Evolutionary conservation across 345 rosid genomes (phyloP).

Genomic region (Psidium guajava): DNA sequence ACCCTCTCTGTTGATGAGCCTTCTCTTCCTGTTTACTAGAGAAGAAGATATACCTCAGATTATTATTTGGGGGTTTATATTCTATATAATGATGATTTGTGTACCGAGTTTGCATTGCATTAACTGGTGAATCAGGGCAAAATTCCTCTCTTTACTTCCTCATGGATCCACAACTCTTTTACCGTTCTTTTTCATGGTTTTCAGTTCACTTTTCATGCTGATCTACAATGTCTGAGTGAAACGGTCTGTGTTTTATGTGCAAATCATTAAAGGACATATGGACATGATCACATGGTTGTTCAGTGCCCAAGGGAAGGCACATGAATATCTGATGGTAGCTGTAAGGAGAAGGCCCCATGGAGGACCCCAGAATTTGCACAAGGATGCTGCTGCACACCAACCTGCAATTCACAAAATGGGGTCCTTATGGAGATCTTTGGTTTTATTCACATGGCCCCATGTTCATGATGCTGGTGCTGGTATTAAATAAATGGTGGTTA

Average conservation of each 20-base stretch:
- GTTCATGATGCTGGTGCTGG: conserved; percentile 4
- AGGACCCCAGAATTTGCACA: conserved; percentile 5
- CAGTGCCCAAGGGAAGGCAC: background rate
- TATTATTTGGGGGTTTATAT: background rate
- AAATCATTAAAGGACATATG: background rate
- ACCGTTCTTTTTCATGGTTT: background rate
- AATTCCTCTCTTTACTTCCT: background rate
- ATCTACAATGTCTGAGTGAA: background rate
- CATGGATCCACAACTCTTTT: too few species aligned
- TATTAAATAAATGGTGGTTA: conserved; percentile 6
- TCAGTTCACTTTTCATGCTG: background rate
- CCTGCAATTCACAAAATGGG: conserved; percentile 3
- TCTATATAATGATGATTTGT: background rate
- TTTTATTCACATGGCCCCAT: conserved; percentile 13
- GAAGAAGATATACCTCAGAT: conserved; percentile 7
- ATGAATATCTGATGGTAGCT: background rate
- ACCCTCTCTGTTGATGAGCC: background rate
- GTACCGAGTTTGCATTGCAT: background rate
- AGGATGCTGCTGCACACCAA: conserved; percentile 1
- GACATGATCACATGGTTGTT: background rate
- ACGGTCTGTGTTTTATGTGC: background rate
- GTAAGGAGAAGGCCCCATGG: conserved; percentile 6
- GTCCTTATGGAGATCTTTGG: conserved; percentile 5
- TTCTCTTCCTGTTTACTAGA: conserved; percentile 6
- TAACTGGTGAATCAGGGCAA: background rate